These are phyloP conservation scores for Areca catechu DNA, from an alignment of 176 grass and related monocot genomes.

Conservation along the genomic window DNA sequence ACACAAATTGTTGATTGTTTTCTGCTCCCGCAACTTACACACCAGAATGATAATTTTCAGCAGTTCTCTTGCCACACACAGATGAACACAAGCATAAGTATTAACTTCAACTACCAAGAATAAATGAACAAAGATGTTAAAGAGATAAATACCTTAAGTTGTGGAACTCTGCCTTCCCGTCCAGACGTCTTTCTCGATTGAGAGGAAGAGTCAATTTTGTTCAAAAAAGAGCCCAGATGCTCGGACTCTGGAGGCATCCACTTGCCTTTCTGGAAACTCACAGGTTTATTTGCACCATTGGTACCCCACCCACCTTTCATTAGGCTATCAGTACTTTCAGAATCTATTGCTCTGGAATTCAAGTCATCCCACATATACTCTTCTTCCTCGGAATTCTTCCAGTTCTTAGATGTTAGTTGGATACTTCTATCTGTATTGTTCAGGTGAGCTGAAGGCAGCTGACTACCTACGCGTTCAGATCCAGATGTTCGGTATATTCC, in stretches of 20 bases:
- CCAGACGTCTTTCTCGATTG: slow-evolving; percentile 30
- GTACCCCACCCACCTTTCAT: slow-evolving; percentile 53
- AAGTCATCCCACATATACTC: slow-evolving; percentile 91
- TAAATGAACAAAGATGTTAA: not conserved
- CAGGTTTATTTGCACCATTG: slow-evolving; percentile 36
- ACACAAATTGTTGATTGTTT: no score
- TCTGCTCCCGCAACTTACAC: no score
- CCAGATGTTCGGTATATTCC: slow-evolving; percentile 27
- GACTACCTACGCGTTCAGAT: slow-evolving; percentile 31
- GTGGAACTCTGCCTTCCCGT: slow-evolving; percentile 29
- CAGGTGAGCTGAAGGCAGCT: slow-evolving; percentile 33
- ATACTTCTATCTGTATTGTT: slow-evolving; percentile 39
- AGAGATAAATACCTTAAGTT: slow-evolving; percentile 43
- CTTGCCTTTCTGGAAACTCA: slow-evolving; percentile 39
- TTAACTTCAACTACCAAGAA: not conserved
- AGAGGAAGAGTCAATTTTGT: slow-evolving; percentile 28
- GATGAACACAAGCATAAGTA: no score
- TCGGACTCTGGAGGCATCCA: slow-evolving; percentile 25
- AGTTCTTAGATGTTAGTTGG: slow-evolving; percentile 47
- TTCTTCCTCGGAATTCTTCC: slow-evolving; percentile 98
- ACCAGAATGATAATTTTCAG: no score
- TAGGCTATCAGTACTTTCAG: slow-evolving; percentile 26
- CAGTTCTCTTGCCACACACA: no score
- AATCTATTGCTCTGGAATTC: slow-evolving; percentile 31
- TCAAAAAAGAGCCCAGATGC: slow-evolving; percentile 22